Conservation (phyloP, 2,329 filamentous ascomycete species). For the Lasiodiplodia sp. region DNA sequence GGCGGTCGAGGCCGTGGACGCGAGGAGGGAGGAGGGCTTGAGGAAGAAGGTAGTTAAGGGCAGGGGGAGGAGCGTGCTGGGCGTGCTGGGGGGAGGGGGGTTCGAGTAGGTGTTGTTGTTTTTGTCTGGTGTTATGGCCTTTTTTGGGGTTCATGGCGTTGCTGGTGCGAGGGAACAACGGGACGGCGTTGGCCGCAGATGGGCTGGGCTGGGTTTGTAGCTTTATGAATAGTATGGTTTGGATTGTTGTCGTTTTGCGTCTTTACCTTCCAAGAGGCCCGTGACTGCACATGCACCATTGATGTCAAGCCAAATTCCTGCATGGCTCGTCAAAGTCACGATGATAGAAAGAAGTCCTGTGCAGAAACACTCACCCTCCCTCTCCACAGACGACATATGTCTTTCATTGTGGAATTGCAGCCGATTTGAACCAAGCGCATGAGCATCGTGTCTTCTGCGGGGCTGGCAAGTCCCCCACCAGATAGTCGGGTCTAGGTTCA, state of each 20-base stretch:
- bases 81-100: conserved; percentile 40
- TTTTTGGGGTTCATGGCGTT: neutral
- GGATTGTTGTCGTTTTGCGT: neutral
- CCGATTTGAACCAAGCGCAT: no score
- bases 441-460: no score
- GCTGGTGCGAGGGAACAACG: neutral
- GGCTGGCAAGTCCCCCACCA: no score
- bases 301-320: no score
- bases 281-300: no score
- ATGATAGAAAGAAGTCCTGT: no score
- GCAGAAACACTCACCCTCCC: no score
- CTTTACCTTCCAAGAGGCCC: neutral
- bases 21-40: conserved; percentile 57
- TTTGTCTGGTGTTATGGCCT: neutral
- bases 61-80: conserved; percentile 43
- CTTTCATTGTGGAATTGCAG: no score
- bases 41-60: conserved; percentile 50
- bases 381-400: no score
- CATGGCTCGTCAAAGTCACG: no score
- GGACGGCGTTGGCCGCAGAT: no score
- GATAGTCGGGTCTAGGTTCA: no score
- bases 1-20: conserved; percentile 59
- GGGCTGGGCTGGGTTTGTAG: neutral
- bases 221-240: neutral
- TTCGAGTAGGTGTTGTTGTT: conserved; percentile 40